Evolutionary conservation across 164 flowering plant species (phyloP).

Genomic region (Aristolochia contorta): DNA sequence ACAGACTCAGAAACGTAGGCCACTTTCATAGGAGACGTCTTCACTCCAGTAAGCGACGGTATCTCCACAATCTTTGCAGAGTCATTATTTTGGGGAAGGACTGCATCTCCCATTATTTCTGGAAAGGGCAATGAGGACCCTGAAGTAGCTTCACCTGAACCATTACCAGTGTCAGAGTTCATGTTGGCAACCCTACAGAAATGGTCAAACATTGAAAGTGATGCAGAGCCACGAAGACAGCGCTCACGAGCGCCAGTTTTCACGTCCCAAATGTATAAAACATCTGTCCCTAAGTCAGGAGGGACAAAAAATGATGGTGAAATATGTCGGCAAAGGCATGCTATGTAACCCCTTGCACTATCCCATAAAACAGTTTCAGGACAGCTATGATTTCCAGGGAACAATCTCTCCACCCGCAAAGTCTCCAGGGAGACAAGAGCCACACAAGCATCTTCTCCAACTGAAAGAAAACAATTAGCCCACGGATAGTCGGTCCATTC

Average conservation of each 20-base stretch:
- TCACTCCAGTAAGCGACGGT: conserved; percentile 7
- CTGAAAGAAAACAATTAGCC: conserved; percentile 87
- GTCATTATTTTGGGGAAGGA: conserved; percentile 18
- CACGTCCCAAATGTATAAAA: conserved; percentile 84
- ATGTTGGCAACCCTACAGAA: conserved; percentile 47
- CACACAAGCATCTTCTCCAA: conserved; percentile 84
- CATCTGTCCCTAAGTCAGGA: conserved; percentile 21
- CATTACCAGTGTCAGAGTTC: conserved; percentile 27
- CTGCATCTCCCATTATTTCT: conserved; percentile 32
- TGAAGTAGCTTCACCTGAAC: conserved; percentile 50
- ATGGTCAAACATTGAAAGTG: conserved; percentile 87
- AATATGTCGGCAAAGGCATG: conserved; percentile 51
- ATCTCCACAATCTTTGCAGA: conserved; percentile 21
- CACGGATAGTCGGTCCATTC: conserved; percentile 57
- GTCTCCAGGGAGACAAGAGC: conserved; percentile 81
- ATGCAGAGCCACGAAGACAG: conserved; percentile 79
- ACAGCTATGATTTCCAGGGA: conserved; percentile 77
- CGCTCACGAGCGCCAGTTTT: conserved; percentile 91
- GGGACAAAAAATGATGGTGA: conserved; percentile 17
- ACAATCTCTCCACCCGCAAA: conserved; percentile 84
- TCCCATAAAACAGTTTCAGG: conserved; percentile 91
- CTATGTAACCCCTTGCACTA: conserved; percentile 78
- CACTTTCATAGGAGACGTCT: conserved; percentile 7
- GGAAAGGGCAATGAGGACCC: conserved; percentile 57
- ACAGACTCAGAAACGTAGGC: conserved; percentile 12